These are phyloP conservation scores for Cladosporium sphaerospermum DNA, from an alignment of 2,329 filamentous ascomycete species.

Conservation along the genomic window DNA sequence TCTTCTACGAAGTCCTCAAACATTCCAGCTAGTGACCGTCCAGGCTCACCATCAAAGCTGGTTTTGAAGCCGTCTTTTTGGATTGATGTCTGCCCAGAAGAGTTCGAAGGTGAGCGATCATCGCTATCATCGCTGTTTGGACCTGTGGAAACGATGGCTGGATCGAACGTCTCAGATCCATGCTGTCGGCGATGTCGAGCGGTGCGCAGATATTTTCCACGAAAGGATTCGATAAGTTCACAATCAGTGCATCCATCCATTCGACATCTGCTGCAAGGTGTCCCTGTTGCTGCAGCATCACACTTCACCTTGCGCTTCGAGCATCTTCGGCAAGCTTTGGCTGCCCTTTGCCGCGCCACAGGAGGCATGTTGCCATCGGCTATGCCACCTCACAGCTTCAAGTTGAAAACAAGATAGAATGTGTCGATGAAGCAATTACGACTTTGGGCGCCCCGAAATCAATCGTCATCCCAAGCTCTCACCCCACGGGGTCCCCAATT, in stretches of 20 bases:
- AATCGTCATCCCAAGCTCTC: background rate
- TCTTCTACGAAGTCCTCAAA: slow-evolving; percentile 6
- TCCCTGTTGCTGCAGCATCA: background rate
- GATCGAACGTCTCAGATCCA: background rate
- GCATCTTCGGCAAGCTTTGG: slow-evolving; percentile 4
- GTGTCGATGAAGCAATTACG: no score
- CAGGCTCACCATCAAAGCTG: background rate
- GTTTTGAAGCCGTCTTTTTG: background rate
- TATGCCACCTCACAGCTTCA: background rate
- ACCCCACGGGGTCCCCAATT: background rate
- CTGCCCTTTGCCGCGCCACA: background rate
- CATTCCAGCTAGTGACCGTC: background rate
- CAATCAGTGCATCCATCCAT: slow-evolving; percentile 1
- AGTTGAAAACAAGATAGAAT: no score
- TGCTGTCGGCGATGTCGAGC: background rate
- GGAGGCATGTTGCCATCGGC: background rate
- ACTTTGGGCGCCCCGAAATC: no score
- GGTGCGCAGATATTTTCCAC: background rate
- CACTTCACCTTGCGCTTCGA: slow-evolving; percentile 7
- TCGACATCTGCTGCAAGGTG: slow-evolving; percentile 3
- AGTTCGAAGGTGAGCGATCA: background rate
- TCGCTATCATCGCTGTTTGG: background rate
- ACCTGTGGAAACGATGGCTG: background rate
- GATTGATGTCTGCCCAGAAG: background rate
- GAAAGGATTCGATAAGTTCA: background rate